Evolutionary conservation across 306 rosid genomes (phyloP).

Genomic region (Prunus armeniaca): DNA sequence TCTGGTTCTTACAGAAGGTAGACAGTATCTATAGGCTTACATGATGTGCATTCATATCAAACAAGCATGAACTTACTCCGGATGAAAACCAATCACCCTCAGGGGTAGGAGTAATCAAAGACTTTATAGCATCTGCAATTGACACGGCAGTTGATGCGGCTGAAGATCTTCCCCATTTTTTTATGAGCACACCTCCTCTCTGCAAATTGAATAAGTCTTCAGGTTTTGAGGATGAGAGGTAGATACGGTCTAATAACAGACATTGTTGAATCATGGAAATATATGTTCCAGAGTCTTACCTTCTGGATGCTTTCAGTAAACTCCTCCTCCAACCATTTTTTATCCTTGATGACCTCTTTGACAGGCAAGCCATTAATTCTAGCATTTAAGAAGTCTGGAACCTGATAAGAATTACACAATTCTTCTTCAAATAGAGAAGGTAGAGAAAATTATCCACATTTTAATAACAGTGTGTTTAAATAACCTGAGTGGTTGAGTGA

Average conservation of each 20-base stretch:
- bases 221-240: conserved; percentile 8
- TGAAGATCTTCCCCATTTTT: conserved; percentile 99
- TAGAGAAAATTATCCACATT: neutral
- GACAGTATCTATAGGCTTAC: neutral
- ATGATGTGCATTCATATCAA: neutral
- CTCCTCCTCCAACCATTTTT: conserved; percentile 89
- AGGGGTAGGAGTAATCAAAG: conserved; percentile 84
- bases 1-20: neutral
- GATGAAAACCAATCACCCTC: conserved; percentile 98
- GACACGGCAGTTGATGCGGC: conserved; percentile 98
- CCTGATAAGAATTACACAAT: conserved; percentile 42
- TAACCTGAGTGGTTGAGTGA: conserved; percentile 98
- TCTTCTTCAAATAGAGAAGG: conserved; percentile 21
- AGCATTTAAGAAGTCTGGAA: conserved; percentile 93
- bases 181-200: conserved; percentile 91
- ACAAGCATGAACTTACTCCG: conserved; percentile 57
- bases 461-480: conserved; percentile 16
- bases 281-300: conserved; percentile 37
- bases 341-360: conserved; percentile 86
- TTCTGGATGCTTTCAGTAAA: conserved; percentile 84
- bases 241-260: neutral
- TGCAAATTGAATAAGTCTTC: conserved; percentile 32
- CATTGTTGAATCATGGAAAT: neutral
- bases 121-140: conserved; percentile 77
- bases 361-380: conserved; percentile 77